Evolutionary conservation across 352 stramenopile genomes (phyloP), one percentile per base, ranked within the genome.

Genomic region (Globisporangium mamillatum): DNA sequence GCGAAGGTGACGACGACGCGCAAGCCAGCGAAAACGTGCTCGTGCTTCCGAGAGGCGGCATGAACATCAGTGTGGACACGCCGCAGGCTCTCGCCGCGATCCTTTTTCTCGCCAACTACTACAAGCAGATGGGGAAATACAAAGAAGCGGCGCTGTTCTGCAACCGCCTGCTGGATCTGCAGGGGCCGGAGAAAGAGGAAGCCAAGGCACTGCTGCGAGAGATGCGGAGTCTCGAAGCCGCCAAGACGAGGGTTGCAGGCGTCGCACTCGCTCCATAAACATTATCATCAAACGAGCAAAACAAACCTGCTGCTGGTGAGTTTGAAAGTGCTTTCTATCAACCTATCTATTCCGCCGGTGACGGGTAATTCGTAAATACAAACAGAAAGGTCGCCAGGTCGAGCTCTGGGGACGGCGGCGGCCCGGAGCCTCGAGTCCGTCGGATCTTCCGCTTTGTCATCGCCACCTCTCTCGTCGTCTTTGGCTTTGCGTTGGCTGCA

Each of bases 61-160:
- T 60, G 27, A 83, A 76, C 36, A 88, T 91, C 50, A 75, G 78
- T 0, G 76, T 91, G 27, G 82, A 93, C 67, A 90, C 82, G 16
- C 75, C 81, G 1, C 82, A 92, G 66, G 82, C 82, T 3, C 66
- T 92, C 32, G 74, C 79, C 7, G 78, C 81, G 54, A 86, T 91
- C 63, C 68, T 94, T 25, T 94, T 90, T 60, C 83, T 95, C 52
- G 86, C 82, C 18, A 89, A 92, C 62, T 95, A 91, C 69, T 94
- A 85, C 70, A 94, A 93, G 70, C 76, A 94, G 27, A 55, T 90
- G n/a, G 76, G 79, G 1, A 72, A 66, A 22, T 91, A 88, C 32
- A 50, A 66, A 0, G 76, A 86, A 52, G 86, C 88, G 5, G 79
- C 71, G 20, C 75, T 90, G 25, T 91, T 92, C 63, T 95, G 88